These are phyloP conservation scores for Boletus rubroflammeus DNA, from an alignment of 768 basidiomycete genomes.

Conservation along the genomic window DNA sequence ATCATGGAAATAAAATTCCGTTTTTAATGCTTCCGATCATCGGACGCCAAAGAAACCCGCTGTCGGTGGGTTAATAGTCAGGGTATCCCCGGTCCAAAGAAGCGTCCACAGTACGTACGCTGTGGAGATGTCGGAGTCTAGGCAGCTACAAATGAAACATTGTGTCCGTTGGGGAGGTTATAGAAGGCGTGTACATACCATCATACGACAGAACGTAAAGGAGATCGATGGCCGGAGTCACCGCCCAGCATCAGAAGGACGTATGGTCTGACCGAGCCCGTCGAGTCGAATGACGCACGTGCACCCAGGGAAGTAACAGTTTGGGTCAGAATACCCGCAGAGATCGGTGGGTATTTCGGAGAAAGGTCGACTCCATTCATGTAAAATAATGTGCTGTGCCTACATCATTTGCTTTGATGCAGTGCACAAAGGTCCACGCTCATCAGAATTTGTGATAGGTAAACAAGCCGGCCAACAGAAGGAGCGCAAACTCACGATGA, in stretches of 20 bases:
- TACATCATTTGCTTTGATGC: not conserved
- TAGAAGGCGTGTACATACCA: conserved; percentile 11
- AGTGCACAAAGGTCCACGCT: not conserved
- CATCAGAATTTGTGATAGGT: not conserved
- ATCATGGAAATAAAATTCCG: conserved; percentile 14
- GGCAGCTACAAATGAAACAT: conserved; percentile 7
- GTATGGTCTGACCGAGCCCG: not conserved
- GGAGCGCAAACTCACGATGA: not conserved
- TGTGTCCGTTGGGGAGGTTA: conserved; percentile 1
- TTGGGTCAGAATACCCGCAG: conserved; percentile 1
- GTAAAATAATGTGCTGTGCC: conserved; percentile 2
- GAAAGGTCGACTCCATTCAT: not conserved
- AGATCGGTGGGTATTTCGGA: conserved; percentile 7
- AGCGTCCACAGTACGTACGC: conserved; percentile 14
- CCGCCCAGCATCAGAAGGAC: not conserved
- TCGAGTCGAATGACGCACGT: not conserved
- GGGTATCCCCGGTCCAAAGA: conserved; percentile 12
- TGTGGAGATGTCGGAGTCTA: conserved; percentile 17
- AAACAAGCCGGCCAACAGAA: not conserved
- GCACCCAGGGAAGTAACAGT: not conserved
- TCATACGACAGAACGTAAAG: conserved; percentile 11
- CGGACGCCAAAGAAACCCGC: conserved; percentile 13
- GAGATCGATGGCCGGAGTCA: conserved; percentile 10
- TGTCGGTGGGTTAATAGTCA: conserved; percentile 7
- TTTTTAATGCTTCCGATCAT: conserved; percentile 16